These are phyloP conservation scores for Capsicum chinense DNA, from an alignment of 257 asterid species.

Conservation along the genomic window DNA sequence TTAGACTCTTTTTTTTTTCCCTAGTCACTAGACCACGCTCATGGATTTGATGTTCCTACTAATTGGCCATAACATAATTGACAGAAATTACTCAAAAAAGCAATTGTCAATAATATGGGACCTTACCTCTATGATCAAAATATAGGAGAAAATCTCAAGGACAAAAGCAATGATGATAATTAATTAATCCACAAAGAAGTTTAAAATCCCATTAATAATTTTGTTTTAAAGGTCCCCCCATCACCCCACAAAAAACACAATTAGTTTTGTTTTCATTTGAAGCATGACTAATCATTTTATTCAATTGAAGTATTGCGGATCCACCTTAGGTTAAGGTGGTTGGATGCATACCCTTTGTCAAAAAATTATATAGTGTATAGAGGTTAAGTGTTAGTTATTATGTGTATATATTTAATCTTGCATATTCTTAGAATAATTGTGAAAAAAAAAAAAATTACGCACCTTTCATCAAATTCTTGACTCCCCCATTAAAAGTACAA, in stretches of 20 bases:
- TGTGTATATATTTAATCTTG: no score
- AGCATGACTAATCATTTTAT: no score
- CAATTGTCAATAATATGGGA: neutral
- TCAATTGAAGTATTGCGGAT: no score
- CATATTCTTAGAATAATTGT: no score
- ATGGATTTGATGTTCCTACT: neutral
- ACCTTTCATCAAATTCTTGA: no score
- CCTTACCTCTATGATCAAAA: neutral
- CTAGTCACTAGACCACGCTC: neutral
- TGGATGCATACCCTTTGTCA: no score
- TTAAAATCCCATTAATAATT: neutral
- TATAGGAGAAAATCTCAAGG: neutral
- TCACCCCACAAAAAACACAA: neutral
- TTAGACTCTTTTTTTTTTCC: neutral
- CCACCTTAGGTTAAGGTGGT: no score
- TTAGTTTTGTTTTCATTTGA: slow-evolving; percentile 8
- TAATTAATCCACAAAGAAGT: neutral
- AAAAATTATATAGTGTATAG: no score
- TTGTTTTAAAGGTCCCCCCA: neutral
- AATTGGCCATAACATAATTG: neutral
- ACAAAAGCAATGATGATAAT: slow-evolving; percentile 19
- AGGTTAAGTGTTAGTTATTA: no score
- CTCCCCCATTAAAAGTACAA: neutral
- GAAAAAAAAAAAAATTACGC: no score
- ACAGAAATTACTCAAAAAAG: neutral